Base-by-base conservation (phyloP, 192 early-diverging fungal genomes). In the Podila epicladia region DNA sequence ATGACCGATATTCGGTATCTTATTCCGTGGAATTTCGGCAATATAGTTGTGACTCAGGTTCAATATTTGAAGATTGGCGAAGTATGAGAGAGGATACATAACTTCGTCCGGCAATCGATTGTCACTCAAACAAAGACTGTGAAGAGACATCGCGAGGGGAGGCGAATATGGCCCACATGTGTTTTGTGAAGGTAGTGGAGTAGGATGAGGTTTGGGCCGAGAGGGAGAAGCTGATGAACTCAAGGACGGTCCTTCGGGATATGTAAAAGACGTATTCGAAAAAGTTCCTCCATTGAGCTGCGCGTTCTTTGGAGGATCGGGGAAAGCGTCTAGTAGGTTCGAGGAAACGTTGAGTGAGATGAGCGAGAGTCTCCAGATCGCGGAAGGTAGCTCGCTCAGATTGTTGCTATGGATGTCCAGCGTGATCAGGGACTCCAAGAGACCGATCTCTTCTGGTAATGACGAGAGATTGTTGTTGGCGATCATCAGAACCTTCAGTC, bases 21-120 rank as follows among this genome's bases (percentile, higher is more conserved):
- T 89, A 62, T 92, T 91, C 1, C 92, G 85, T 19, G 94, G 95
- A 62, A 97, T 87, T 64, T 97, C 95, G 66, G 89, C 89, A 50
- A 97, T 86, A 68, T 92, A 90, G 82, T 97, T 96, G 64, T 93
- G 92, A 13, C 93, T 91, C 50, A 94, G 80, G 62, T 97, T 97
- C 38, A 97, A 85, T 19, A 91, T 83, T n/a, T 84, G 87, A 33
- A 97, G 83, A 74, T 94, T 91, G 9, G 86, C 90, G 59, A 97
- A 89, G 32, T 87, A 86, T 15, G 92, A 88, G 51, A 97, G 85
- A 12, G 92, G 87, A 37, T 86, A 86, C 82, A 94, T 93, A 17
- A 96, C 79, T 31, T 95, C 95, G 63, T 97, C 94, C 38, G 89
- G 92, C 24, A 97, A 80, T 50, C 88, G 85, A 82, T 96, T 97